Evolutionary conservation across 208 protist genomes (phyloP), one percentile per base, ranked within the genome.

Genomic region (Trypanosoma theileri): DNA sequence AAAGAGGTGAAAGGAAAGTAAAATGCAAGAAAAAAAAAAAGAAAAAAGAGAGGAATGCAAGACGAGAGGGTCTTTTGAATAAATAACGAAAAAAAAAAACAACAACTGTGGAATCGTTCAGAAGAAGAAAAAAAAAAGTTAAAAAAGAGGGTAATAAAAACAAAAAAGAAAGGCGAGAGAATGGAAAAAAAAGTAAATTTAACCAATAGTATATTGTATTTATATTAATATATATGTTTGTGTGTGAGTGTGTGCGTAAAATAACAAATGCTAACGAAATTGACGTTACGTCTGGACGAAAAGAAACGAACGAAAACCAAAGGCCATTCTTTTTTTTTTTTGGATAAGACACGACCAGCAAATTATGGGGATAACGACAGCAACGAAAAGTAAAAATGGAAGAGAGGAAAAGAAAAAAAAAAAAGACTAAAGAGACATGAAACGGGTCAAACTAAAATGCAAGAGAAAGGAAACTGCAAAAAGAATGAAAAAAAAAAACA

Each of bases 161-260:
- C 6, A 35, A 35, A 35, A 35, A 35, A 35, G 6, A 35, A 35
- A 6, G 28, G 28, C 28, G 28, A 35, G 6, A 6, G 4, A 35
- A 35, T 8, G 28, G n/a, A n/a, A 35, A 11, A n/a, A 48, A 42
- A 42, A 59, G 17, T 12, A 17, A 31, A 42, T 1, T 21, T 28
- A 28, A 31, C 17, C n/a, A 17, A 19, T 3, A 59, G 17, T 35
- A 59, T 44, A 44, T 44, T 6, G 3, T 14, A 44, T 59, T 11
- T 44, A 59, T 41, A 44, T 59, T 42, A 40, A 40, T 59, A 59
- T 59, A 59, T 59, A 59, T 59, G 31, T 59, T 40, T 40, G 31
- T 59, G n/a, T n/a, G n/a, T n/a, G n/a, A n/a, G n/a, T n/a, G n/a
- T n/a, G n/a, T n/a, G n/a, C n/a, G n/a, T 35, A 35, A 35, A 35